Base-by-base conservation (phyloP, 495 filamentous ascomycete species). In the Cercophora newfieldiana region DNA sequence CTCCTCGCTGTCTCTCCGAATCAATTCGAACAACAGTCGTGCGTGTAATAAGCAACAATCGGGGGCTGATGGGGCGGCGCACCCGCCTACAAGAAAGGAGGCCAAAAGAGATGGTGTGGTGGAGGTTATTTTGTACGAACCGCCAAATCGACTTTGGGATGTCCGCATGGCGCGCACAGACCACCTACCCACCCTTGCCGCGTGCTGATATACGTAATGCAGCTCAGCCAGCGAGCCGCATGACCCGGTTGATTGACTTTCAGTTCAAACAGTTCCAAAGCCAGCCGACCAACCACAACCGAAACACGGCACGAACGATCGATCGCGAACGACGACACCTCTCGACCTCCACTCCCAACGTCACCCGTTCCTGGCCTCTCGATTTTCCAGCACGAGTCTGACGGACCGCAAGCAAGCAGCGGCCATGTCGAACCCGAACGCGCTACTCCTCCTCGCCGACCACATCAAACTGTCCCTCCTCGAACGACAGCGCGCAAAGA, bases 401-500 rank as follows among this genome's bases (percentile, higher is more conserved):
- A 3, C 18, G 4, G 19, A 30, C 12, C 24, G 10, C 30, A 14
- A 22, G 2, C 25, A 4, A 10, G 24, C 49, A 14, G 49, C 44
- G n/a, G 25, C 26, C 10, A 85, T 85, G 84, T 78, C 82, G 63
- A 85, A 81, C 69, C 76, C 84, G 37, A 85, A 86, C 69, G 89
- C 91, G 65, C 89, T 92, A 31, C 86, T 87, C 68, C 85, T 93
- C 44, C 82, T 93, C 31, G 88, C 90, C 68, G 90, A 93, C 77
- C 89, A 93, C 76, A 86, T 93, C 81, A 90, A 91, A 71, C 83
- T 91, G 56, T 90, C 89, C 31, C 81, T 93, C 29, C 84, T 97
- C 26, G 95, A 98, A 75, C 88, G 94, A 56, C 90, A 97, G 79
- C 89, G 94, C 50, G 93, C 93, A n/a, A 88, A 91, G 63, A 89